Base-by-base conservation (phyloP, 768 basidiomycete species). In the Leccinum fibrillosum region DNA sequence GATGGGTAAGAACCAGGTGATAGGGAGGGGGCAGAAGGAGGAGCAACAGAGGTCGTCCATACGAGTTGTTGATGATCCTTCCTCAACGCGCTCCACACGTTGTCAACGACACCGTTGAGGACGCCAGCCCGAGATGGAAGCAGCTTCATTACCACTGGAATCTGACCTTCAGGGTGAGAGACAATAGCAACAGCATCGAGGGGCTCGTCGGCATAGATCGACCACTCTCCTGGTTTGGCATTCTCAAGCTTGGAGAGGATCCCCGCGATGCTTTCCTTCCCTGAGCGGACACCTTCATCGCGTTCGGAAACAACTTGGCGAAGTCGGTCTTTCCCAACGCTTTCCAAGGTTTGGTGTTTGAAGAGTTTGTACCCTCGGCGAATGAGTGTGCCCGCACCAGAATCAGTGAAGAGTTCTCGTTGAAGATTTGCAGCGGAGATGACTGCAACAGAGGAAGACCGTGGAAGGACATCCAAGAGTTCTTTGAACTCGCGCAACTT, bases 401-500 rank as follows among this genome's bases (percentile, higher is more conserved):
- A 92, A 71, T 99, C 97, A 51, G 97, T 99, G 79, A 99, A 99
- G 49, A 98, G 88, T 75, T 99, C 97, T 75, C 94, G 95, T 74
- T 99, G 97, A 37, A 99, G 83, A 65, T 86, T 86, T 61, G 91
- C 81, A 52, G 94, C 86, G 51, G 92, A 92, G 76, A 99, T 99
- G 76, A 99, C 94, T 64, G 97, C 96, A 53, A 99, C 97, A 42
- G 95, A 98, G 15, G 96, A 97, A 3, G 97, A 90, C 58, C 97
- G 94, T 15, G 97, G 97, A 62, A 98, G 92, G 77, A 95, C 89
- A 70, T 98, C 97, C 47, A 99, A 85, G 54, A 99, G 87, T 69
- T 98, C 97, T 77, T 99, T 99, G 82, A 99, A 98, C 74, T 98
- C 96, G 62, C 97, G 89, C 57, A 99, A 83, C 77, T 98, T 98